Percentiles rank a stretch among this genome's conserved stretches.
Conservation (phyloP, 805 yeast genomes). For the Blastobotrys peoriensis region DNA sequence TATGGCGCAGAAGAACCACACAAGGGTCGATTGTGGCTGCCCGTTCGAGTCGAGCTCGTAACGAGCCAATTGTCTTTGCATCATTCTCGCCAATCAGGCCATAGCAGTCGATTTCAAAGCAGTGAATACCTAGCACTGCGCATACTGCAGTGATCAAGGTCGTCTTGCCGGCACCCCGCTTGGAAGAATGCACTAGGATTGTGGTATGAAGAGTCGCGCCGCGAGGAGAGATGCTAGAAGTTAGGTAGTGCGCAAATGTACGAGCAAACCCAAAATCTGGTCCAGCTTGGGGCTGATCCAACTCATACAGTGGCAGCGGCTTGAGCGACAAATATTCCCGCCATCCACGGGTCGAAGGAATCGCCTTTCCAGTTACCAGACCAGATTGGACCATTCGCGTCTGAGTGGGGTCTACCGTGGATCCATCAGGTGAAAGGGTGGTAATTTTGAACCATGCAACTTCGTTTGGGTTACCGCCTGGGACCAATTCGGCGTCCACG, state of each 20-base stretch:
- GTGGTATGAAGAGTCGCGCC: conserved; percentile 48
- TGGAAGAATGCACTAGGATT: conserved; percentile 58
- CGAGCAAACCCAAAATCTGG: conserved; percentile 45
- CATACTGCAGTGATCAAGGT: conserved; percentile 53
- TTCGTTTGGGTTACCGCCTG: conserved; percentile 58
- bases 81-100: conserved; percentile 67
- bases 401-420: conserved; percentile 56
- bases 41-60: conserved; percentile 71
- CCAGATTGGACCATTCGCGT: conserved; percentile 72
- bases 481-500: conserved; percentile 32
- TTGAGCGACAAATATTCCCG: conserved; percentile 32
- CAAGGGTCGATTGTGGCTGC: conserved; percentile 41
- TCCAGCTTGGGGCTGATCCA: conserved; percentile 38
- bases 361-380: conserved; percentile 33
- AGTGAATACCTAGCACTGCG: conserved; percentile 55
- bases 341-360: conserved; percentile 36
- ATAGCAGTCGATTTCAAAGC: conserved; percentile 63
- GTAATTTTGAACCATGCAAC: conserved; percentile 82
- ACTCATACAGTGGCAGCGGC: conserved; percentile 31
- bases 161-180: conserved; percentile 75
- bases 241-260: conserved; percentile 47
- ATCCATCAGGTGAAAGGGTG: conserved; percentile 36
- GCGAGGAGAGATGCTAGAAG: conserved; percentile 35
- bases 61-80: conserved; percentile 67
- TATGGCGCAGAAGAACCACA: conserved; percentile 57